These are phyloP conservation scores for Coemansia sp. DNA, from an alignment of 192 early-diverging fungal species.

Conservation along the genomic window DNA sequence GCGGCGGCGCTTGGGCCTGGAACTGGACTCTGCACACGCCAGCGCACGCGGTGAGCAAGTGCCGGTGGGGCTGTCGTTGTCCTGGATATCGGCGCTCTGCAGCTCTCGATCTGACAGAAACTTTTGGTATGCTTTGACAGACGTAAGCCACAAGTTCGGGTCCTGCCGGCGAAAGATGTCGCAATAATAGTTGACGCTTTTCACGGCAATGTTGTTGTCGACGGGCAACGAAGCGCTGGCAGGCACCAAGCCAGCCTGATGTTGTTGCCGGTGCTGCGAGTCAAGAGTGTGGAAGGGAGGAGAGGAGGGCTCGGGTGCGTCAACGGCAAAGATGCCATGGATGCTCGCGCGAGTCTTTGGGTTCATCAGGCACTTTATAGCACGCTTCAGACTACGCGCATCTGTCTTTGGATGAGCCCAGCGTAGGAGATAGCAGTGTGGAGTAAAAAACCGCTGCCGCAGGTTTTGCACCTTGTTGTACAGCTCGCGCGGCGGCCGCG, in stretches of 20 bases:
- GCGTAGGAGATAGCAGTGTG: constrained; percentile 43
- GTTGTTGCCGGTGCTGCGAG: not conserved
- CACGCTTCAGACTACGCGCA: constrained; percentile 18
- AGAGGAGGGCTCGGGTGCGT: constrained; percentile 8
- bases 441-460: constrained; percentile 47
- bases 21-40: not conserved
- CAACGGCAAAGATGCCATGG: constrained; percentile 32
- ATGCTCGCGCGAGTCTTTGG: constrained; percentile 45
- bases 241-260: not conserved
- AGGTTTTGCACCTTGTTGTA: constrained; percentile 53
- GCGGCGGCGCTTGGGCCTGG: not conserved
- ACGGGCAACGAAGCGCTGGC: not conserved
- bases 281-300: not conserved
- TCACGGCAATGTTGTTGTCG: constrained; percentile 10
- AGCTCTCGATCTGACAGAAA: constrained; percentile 25
- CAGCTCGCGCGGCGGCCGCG: constrained; percentile 33
- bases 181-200: constrained; percentile 49
- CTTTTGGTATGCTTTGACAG: constrained; percentile 33
- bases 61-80: not conserved
- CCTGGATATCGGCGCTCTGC: constrained; percentile 5
- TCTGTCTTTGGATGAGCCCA: constrained; percentile 37
- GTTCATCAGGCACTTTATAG: constrained; percentile 39
- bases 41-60: not conserved
- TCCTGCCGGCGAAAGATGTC: constrained; percentile 40
- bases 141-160: constrained; percentile 28